phyloP scores from a whole-genome alignment of 2,329 filamentous ascomycete species.

The Geosmithia morbida region DNA sequence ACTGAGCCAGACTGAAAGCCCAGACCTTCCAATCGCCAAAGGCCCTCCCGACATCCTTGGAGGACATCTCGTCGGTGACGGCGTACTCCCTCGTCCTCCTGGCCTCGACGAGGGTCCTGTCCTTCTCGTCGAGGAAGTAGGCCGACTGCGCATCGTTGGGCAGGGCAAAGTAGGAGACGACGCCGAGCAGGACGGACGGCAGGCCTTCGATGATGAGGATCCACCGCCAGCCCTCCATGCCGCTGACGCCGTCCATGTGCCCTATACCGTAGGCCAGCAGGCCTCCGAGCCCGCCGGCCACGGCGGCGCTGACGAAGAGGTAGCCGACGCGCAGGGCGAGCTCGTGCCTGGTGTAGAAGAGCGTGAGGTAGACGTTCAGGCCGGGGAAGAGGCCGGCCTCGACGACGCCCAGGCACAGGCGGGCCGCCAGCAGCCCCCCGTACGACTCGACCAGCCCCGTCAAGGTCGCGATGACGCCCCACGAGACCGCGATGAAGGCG shows the following conservation, averaged over 20 bases:
- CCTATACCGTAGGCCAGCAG: constrained; percentile 61
- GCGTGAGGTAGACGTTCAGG: constrained; percentile 53
- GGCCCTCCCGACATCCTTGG: constrained; percentile 49
- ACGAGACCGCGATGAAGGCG: constrained; percentile 46
- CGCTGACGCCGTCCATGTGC: constrained; percentile 52
- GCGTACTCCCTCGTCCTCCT: constrained; percentile 26
- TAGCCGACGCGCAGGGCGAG: constrained; percentile 60
- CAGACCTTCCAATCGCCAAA: constrained; percentile 67
- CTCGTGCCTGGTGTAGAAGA: constrained; percentile 64
- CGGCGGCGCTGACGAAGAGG: constrained; percentile 55
- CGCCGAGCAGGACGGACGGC: constrained; percentile 22
- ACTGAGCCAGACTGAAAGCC: constrained; percentile 54
- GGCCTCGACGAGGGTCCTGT: constrained; percentile 49
- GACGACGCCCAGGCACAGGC: constrained; percentile 52
- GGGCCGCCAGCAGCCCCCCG: constrained; percentile 50
- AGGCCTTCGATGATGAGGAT: constrained; percentile 43
- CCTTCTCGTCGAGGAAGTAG: constrained; percentile 40
- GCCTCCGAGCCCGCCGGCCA: constrained; percentile 59
- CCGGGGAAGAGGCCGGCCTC: constrained; percentile 61
- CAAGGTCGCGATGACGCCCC: constrained; percentile 56
- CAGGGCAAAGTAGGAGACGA: constrained; percentile 17
- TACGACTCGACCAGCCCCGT: constrained; percentile 56
- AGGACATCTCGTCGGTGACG: constrained; percentile 31
- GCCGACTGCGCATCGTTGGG: constrained; percentile 33
- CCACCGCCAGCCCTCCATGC: constrained; percentile 57